Percentiles rank a stretch among this genome's conserved stretches.
These are phyloP conservation scores for Remersonia thermophila DNA, from an alignment of 2,329 filamentous ascomycete species.

Conservation along the genomic window DNA sequence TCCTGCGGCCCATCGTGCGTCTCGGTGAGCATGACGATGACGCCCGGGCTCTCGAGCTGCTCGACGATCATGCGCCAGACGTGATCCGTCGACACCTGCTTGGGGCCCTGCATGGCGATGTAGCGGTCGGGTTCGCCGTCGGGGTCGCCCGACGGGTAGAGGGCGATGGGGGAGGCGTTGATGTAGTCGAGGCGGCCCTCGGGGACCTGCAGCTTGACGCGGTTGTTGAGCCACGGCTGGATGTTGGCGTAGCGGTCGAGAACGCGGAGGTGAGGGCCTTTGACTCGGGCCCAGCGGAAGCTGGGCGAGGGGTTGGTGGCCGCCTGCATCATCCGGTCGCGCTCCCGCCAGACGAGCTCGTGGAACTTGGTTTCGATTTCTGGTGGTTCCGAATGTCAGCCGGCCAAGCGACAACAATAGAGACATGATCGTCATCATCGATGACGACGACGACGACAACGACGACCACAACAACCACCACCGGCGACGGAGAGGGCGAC, in stretches of 20 bases:
- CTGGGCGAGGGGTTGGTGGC: constrained; percentile 26
- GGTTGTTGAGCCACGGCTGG: constrained; percentile 77
- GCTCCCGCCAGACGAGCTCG: constrained; percentile 42
- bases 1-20: constrained; percentile 65
- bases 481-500: constrained; percentile 11
- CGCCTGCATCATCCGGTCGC: constrained; percentile 32
- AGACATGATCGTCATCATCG: too few relatives aligned
- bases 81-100: constrained; percentile 59
- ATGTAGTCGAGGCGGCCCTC: constrained; percentile 65
- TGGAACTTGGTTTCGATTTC: constrained; percentile 40
- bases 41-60: constrained; percentile 56
- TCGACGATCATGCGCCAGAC: constrained; percentile 95
- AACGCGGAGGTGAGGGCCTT: constrained; percentile 39
- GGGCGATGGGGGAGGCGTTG: constrained; percentile 62
- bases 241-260: constrained; percentile 86
- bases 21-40: constrained; percentile 91
- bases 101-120: constrained; percentile 91
- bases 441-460: too few relatives aligned
- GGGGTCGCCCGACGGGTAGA: constrained; percentile 24
- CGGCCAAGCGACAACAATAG: too few relatives aligned
- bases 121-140: constrained; percentile 42
- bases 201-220: constrained; percentile 68
- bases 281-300: constrained; percentile 38
- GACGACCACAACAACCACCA: too few relatives aligned
- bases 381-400: constrained; percentile 15